Evolutionary conservation across 257 asterid genomes (phyloP), one percentile per base, ranked within the genome.

Genomic region (Vinca minor): DNA sequence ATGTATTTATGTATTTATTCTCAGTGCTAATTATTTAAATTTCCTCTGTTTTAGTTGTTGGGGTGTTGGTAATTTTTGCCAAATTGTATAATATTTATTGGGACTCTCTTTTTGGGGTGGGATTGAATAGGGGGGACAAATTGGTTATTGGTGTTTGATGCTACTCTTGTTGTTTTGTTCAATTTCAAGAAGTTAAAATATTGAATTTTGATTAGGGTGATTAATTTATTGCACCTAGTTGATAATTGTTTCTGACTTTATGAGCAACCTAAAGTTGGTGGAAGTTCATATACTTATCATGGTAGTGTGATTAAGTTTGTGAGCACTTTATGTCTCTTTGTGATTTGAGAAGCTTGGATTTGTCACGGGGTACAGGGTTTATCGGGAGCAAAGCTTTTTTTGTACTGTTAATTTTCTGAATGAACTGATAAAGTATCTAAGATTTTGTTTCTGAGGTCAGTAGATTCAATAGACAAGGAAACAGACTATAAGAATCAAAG

Each of bases 71-170:
- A 38, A n/a, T 49, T 25, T 46, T 28, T 1, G 26, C 45, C 44
- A 34, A 38, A 41, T 25, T 23, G 21, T 25, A 23, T 25, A 23
- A 53, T 29, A n/a, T 23, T 53, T 42, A 34, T 0, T 36, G 7
- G 55, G 23, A 3, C 14, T 14, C 38, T 14, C 35, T 1, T 14
- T 39, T 23, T 14, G 5, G n/a, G 28, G 55, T 4, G 46, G 46
- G 46, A 17, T 9, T 9, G 46, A 0, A 12, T 1, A 11, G 1
- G 46, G 49, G 41, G 61, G 1, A 5, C 38, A 28, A 29, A 56
- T 56, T 56, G 42, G 44, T 31, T 63, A 3, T 63, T 46, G 4
- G 11, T 46, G 45, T 46, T 46, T 31, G 32, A 47, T 63, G 59
- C 29, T 47, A 32, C 44, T 0, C 3, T 26, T 5, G 25, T 57